phyloP scores from a whole-genome alignment of 345 rosid species.

The Psidium guajava region DNA sequence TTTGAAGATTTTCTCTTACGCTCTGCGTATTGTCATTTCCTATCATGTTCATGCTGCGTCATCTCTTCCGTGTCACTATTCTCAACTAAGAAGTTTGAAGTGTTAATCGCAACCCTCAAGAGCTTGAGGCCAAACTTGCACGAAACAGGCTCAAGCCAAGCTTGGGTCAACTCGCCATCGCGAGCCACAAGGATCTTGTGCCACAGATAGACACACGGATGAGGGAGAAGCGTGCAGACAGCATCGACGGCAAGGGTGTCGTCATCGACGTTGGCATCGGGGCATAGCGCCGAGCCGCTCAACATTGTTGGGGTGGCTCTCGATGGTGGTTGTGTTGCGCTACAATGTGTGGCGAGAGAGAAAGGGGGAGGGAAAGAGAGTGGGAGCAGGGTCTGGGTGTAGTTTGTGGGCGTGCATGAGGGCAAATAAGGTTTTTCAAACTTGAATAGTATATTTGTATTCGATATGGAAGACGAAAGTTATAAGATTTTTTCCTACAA shows the following conservation, averaged over 20 bases:
- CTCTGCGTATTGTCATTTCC: too few relatives aligned
- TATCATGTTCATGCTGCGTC: too few relatives aligned
- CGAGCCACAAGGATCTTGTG: background rate
- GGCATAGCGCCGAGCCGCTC: fast-evolving
- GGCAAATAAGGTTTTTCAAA: background rate
- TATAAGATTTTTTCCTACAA: background rate
- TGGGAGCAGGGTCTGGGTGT: background rate
- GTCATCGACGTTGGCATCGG: background rate
- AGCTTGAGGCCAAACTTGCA: background rate
- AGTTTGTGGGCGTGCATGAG: background rate
- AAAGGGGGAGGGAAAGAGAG: background rate
- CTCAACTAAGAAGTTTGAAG: background rate
- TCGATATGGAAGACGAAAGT: background rate
- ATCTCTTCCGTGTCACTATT: too few relatives aligned
- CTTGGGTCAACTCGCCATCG: background rate
- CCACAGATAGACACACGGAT: background rate
- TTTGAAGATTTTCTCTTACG: too few relatives aligned
- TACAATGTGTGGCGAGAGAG: background rate
- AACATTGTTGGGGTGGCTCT: background rate
- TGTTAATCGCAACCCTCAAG: background rate
- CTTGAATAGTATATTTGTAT: background rate
- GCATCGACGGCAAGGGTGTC: background rate
- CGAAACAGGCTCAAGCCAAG: background rate
- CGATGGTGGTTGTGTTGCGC: background rate
- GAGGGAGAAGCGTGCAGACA: background rate